A percentile compares a stretch with the other conserved stretches of the same genome.
These are phyloP conservation scores for Strombidium stylifer DNA, from an alignment of 73 alveolate genomes.

Conservation along the genomic window DNA sequence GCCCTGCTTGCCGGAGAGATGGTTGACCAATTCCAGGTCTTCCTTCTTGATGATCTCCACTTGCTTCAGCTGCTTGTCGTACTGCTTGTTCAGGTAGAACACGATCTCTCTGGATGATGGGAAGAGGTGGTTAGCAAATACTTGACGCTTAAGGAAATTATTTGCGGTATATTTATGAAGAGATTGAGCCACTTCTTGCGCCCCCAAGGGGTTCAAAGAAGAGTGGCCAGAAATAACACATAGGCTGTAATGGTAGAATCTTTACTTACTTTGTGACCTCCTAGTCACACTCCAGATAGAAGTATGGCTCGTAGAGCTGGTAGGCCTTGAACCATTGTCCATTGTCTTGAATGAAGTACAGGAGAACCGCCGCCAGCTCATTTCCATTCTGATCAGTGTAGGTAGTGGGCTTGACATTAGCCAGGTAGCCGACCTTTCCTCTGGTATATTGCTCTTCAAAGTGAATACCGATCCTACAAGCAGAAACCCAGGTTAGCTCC, in stretches of 20 bases:
- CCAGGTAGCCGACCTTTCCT: conserved; percentile 59
- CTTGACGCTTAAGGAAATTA: too few relatives aligned
- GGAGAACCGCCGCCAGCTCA: conserved; percentile 63
- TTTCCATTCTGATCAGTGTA: conserved; percentile 58
- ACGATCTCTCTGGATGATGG: conserved; percentile 57
- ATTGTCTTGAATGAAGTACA: conserved; percentile 59
- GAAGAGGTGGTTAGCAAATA: conserved; percentile 2
- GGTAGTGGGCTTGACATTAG: conserved; percentile 63
- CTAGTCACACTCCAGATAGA: conserved; percentile 78
- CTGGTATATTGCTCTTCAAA: conserved; percentile 24
- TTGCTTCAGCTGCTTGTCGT: conserved; percentile 64
- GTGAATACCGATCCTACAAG: conserved; percentile 28
- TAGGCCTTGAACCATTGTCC: conserved; percentile 79
- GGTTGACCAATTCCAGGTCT: conserved; percentile 87
- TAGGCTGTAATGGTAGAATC: not conserved
- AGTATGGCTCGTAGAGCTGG: conserved; percentile 90
- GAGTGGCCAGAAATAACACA: not conserved
- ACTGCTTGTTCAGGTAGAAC: conserved; percentile 58
- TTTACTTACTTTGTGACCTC: conserved; percentile 66
- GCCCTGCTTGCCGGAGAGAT: conserved; percentile 85
- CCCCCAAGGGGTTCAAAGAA: too few relatives aligned
- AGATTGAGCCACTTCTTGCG: too few relatives aligned
- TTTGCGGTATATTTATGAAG: too few relatives aligned
- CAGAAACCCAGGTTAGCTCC: not conserved
- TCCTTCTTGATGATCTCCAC: conserved; percentile 85